A percentile compares a stretch with the other conserved stretches of the same genome.
Evolutionary conservation across 768 basidiomycete species (phyloP).

Genomic region (Mycena chlorophos): DNA sequence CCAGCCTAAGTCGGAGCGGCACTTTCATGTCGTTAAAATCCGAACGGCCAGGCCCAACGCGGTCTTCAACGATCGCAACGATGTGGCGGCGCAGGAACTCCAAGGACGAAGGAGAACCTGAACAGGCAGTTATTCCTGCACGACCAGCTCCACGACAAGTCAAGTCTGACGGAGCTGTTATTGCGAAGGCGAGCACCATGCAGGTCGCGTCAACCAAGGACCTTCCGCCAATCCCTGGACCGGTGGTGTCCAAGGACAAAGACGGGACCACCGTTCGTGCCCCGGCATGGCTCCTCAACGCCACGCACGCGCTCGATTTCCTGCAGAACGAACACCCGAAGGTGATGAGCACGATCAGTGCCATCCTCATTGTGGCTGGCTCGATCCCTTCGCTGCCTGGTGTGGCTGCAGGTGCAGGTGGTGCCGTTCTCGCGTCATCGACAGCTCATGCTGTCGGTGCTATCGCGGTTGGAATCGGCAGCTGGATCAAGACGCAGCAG

Average conservation of each 20-base stretch:
- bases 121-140: constrained; percentile 19
- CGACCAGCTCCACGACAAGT: constrained; percentile 32
- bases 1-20: constrained; percentile 1
- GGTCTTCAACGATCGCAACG: constrained; percentile 30
- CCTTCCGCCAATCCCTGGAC: constrained; percentile 13
- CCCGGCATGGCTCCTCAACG: constrained; percentile 76
- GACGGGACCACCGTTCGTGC: constrained; percentile 53
- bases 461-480: constrained; percentile 73
- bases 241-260: constrained; percentile 26
- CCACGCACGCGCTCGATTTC: constrained; percentile 72
- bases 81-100: constrained; percentile 35
- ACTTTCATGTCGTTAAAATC: constrained; percentile 3
- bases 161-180: constrained; percentile 26
- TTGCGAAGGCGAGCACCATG: constrained; percentile 6
- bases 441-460: constrained; percentile 80
- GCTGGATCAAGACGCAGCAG: constrained; percentile 50
- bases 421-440: constrained; percentile 68
- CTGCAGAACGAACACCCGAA: constrained; percentile 76
- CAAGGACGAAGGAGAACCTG: constrained; percentile 34
- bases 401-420: constrained; percentile 67
- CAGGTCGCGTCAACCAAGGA: constrained; percentile 8
- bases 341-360: constrained; percentile 70
- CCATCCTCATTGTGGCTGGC: constrained; percentile 77
- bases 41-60: constrained; percentile 21
- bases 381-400: constrained; percentile 72